phyloP scores from a whole-genome alignment of 2,329 filamentous ascomycete species.

The Fusarium sp. region DNA sequence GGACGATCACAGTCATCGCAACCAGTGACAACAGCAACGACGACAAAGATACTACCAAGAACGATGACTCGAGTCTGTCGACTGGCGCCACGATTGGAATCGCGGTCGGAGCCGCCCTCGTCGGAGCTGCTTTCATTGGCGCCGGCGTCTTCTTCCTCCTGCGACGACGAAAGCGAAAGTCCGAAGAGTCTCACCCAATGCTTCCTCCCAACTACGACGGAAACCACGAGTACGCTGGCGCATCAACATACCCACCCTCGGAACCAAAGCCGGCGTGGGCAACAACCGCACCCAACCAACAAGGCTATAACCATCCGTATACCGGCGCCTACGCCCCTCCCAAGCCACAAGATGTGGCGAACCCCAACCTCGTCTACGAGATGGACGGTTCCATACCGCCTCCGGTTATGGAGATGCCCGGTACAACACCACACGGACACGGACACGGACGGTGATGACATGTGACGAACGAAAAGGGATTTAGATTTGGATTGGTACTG shows the following conservation, averaged over 20 bases:
- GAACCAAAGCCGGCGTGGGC: conserved; percentile 38
- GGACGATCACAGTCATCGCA: conserved; percentile 19
- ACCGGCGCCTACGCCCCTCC: conserved; percentile 17
- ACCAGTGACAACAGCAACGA: conserved; percentile 12
- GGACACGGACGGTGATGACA: not conserved
- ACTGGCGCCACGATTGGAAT: conserved; percentile 55
- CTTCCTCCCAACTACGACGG: conserved; percentile 38
- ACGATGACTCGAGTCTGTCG: conserved; percentile 44
- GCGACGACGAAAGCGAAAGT: conserved; percentile 44
- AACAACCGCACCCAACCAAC: not conserved
- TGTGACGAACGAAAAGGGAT: not conserved
- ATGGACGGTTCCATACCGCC: conserved; percentile 37
- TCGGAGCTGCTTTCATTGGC: conserved; percentile 44
- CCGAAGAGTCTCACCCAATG: conserved; percentile 49
- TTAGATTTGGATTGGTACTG: not conserved
- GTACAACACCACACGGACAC: conserved; percentile 6
- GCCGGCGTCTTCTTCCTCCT: conserved; percentile 42
- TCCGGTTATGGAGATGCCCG: conserved; percentile 30
- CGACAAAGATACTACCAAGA: not conserved
- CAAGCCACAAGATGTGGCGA: conserved; percentile 13
- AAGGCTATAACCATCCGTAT: not conserved
- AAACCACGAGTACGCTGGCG: conserved; percentile 18
- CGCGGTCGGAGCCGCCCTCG: conserved; percentile 51
- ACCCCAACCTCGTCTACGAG: conserved; percentile 29
- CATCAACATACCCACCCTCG: conserved; percentile 32